phyloP scores from a whole-genome alignment of 2,329 filamentous ascomycete species.

The Claviceps sp. region DNA sequence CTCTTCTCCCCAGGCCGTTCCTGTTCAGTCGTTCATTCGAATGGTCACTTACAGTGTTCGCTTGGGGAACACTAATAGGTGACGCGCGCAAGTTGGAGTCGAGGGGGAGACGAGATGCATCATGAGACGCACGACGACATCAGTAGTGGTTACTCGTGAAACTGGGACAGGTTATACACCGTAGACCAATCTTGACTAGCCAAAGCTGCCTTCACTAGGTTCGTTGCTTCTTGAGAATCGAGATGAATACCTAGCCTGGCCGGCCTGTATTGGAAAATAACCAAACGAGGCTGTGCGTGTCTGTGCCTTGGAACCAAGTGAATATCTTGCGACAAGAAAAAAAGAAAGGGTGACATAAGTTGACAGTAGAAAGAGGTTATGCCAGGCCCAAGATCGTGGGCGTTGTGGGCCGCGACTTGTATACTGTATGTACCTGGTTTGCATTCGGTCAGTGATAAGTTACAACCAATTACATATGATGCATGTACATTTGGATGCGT shows the following conservation, averaged over 20 bases:
- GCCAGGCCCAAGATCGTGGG: background rate
- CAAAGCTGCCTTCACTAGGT: background rate
- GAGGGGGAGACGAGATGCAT: constrained; percentile 4
- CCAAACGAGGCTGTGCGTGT: background rate
- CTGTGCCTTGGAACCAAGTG: background rate
- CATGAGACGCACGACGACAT: constrained; percentile 10
- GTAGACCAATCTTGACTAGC: too few species aligned
- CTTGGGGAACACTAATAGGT: background rate
- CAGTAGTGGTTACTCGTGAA: constrained; percentile 7
- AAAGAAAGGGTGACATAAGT: background rate
- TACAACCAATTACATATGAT: background rate
- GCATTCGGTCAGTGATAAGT: background rate
- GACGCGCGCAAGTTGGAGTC: background rate
- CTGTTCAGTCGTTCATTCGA: background rate
- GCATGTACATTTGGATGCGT: background rate
- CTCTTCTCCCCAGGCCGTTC: constrained; percentile 1
- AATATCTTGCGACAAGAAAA: background rate
- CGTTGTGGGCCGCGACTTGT: background rate
- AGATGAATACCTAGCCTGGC: background rate
- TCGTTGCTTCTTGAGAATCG: background rate
- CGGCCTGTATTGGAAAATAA: background rate
- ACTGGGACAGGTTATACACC: background rate
- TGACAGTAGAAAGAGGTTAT: background rate
- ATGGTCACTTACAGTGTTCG: background rate
- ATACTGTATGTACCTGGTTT: background rate